Conservation (phyloP, 2,329 filamentous ascomycete genomes). For the Fusarium sp. region DNA sequence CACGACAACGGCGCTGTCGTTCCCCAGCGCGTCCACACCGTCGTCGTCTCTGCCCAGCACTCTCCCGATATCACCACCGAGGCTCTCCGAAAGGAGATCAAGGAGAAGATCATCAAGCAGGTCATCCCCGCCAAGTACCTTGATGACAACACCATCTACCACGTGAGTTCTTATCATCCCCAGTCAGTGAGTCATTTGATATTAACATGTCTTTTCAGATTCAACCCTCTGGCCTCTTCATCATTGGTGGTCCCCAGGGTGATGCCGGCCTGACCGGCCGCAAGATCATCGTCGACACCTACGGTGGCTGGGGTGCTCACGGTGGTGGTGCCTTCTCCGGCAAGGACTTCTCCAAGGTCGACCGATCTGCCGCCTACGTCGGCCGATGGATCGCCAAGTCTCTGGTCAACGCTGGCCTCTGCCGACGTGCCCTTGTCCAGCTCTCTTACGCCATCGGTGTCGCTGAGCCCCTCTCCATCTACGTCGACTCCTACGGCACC, state of each 20-base stretch:
- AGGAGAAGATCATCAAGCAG: conserved; percentile 96
- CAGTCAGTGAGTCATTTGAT: not conserved
- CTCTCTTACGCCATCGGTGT: conserved; percentile 99
- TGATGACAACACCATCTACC: conserved; percentile 94
- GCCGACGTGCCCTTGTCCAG: conserved; percentile 94
- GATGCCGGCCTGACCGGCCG: conserved; percentile 98
- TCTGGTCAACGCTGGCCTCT: conserved; percentile 87
- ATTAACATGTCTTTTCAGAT: conserved; percentile 63
- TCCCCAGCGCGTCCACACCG: conserved; percentile 92
- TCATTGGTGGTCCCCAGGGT: conserved; percentile 99
- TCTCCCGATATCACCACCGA: conserved; percentile 88
- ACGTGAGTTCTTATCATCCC: conserved; percentile 68
- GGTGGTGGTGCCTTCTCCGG: conserved; percentile 99
- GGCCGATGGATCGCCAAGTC: conserved; percentile 99
- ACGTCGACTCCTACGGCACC: conserved; percentile 97
- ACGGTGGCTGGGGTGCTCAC: conserved; percentile 99
- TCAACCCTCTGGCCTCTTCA: conserved; percentile 97
- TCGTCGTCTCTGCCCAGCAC: conserved; percentile 97
- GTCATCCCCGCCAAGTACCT: conserved; percentile 94
- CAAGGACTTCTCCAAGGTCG: conserved; percentile 99
- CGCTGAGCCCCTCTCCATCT: conserved; percentile 96
- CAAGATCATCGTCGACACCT: conserved; percentile 99
- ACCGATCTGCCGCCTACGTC: conserved; percentile 97
- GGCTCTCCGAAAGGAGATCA: conserved; percentile 92
- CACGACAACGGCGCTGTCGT: conserved; percentile 95